Conservation (phyloP, 2,329 filamentous ascomycete genomes). For the Pseudogymnoascus sp. region DNA sequence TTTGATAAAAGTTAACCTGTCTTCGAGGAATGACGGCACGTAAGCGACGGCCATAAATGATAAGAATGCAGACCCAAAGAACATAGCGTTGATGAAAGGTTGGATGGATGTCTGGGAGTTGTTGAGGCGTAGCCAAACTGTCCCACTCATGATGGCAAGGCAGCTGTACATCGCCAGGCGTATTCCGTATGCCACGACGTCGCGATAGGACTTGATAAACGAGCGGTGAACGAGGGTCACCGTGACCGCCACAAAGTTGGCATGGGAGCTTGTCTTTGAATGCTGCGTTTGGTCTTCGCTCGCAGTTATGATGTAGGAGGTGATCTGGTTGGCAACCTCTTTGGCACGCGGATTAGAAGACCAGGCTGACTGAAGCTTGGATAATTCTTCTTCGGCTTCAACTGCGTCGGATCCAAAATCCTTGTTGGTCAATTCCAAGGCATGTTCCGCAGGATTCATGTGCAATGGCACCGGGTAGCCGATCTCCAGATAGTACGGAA, state of each 20-base stretch:
- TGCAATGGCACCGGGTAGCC: conserved; percentile 57
- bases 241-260: conserved; percentile 34
- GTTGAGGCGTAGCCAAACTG: conserved; percentile 69
- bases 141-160: conserved; percentile 79
- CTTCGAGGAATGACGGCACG: conserved; percentile 75
- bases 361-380: conserved; percentile 49
- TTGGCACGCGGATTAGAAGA: conserved; percentile 35
- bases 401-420: conserved; percentile 54
- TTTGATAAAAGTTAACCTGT: conserved; percentile 63
- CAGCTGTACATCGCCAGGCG: conserved; percentile 74
- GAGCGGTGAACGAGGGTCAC: conserved; percentile 65
- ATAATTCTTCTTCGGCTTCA: conserved; percentile 39
- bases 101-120: conserved; percentile 65
- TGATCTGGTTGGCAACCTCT: conserved; percentile 25
- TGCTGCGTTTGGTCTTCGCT: not conserved
- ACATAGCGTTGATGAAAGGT: conserved; percentile 74
- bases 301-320: conserved; percentile 9
- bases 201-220: conserved; percentile 76
- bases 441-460: conserved; percentile 71
- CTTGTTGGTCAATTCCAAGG: conserved; percentile 69
- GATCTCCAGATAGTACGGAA: conserved; percentile 52
- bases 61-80: conserved; percentile 68
- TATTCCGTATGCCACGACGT: conserved; percentile 76
- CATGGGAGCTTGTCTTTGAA: not conserved
- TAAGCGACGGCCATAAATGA: conserved; percentile 80